These are phyloP conservation scores for Blastomyces gilchristii DNA, from an alignment of 2,329 filamentous ascomycete genomes.

Conservation along the genomic window DNA sequence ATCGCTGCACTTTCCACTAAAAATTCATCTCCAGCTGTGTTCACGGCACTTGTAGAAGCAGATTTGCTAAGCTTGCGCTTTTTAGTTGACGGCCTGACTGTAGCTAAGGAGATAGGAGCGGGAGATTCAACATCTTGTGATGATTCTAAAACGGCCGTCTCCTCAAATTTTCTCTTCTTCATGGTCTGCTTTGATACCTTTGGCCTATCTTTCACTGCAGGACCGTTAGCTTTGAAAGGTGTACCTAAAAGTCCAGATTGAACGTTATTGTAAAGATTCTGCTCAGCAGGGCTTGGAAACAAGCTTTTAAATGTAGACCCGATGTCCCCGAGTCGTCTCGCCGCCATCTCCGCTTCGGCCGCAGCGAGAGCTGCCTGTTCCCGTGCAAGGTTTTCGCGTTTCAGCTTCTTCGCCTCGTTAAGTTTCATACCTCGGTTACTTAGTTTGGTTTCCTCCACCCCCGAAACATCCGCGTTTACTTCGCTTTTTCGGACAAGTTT, in stretches of 20 bases:
- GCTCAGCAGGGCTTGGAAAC: slow-evolving; percentile 23
- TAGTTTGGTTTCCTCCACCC: slow-evolving; percentile 41
- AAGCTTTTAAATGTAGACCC: slow-evolving; percentile 30
- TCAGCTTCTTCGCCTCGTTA: slow-evolving; percentile 52
- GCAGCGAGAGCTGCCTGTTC: slow-evolving; percentile 39
- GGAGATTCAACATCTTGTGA: slow-evolving; percentile 19
- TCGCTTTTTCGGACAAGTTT: slow-evolving; percentile 34
- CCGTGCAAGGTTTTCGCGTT: slow-evolving; percentile 43
- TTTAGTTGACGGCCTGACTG: slow-evolving; percentile 26
- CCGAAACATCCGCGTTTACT: slow-evolving; percentile 26
- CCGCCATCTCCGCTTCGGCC: slow-evolving; percentile 30
- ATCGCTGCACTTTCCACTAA: slow-evolving; percentile 16
- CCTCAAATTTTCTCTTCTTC: slow-evolving; percentile 48
- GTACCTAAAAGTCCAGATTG: slow-evolving; percentile 19
- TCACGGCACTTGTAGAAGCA: slow-evolving; percentile 13
- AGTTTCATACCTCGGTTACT: slow-evolving; percentile 52
- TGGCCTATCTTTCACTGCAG: slow-evolving; percentile 19
- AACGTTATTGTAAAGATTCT: slow-evolving; percentile 15
- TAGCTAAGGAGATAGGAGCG: slow-evolving; percentile 15
- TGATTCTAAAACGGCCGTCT: slow-evolving; percentile 28
- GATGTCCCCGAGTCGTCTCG: slow-evolving; percentile 29
- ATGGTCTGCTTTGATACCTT: slow-evolving; percentile 18
- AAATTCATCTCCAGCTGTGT: slow-evolving; percentile 15
- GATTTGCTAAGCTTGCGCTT: slow-evolving; percentile 31
- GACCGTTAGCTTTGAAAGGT: slow-evolving; percentile 19